phyloP scores from a whole-genome alignment of 129 eudicot genomes.

The Tanacetum coccineum region DNA sequence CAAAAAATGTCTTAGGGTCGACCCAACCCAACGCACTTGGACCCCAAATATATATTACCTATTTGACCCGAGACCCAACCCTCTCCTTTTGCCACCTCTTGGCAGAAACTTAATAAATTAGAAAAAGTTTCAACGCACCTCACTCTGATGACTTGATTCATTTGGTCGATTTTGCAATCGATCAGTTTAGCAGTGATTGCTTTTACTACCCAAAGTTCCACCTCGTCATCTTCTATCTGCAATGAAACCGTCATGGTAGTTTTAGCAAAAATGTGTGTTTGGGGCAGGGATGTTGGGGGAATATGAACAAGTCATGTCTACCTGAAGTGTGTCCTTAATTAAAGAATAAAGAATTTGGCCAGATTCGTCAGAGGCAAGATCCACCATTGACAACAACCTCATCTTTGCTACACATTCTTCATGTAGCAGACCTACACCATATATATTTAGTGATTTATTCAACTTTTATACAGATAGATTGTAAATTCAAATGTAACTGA shows the following conservation, averaged over 20 bases:
- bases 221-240: slow-evolving; percentile 78
- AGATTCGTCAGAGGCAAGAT: slow-evolving; percentile 67
- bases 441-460: neutral
- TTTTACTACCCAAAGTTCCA: slow-evolving; percentile 89
- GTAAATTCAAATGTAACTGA: neutral
- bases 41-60: too few relatives aligned
- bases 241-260: neutral
- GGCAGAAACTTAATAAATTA: neutral
- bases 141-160: slow-evolving; percentile 72
- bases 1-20: neutral
- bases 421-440: slow-evolving; percentile 69
- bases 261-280: neutral
- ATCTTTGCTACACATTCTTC: slow-evolving; percentile 84
- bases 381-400: slow-evolving; percentile 82
- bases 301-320: slow-evolving; percentile 13
- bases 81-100: neutral
- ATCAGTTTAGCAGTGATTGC: slow-evolving; percentile 73
- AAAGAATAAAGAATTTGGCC: slow-evolving; percentile 62
- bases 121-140: slow-evolving; percentile 37
- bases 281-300: neutral
- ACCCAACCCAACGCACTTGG: neutral
- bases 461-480: neutral
- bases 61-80: neutral
- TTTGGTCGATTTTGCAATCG: slow-evolving; percentile 89
- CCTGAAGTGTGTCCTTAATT: slow-evolving; percentile 70